Base-by-base conservation (phyloP, 352 stramenopile species). In the Hyaloperonospora brassicae region DNA sequence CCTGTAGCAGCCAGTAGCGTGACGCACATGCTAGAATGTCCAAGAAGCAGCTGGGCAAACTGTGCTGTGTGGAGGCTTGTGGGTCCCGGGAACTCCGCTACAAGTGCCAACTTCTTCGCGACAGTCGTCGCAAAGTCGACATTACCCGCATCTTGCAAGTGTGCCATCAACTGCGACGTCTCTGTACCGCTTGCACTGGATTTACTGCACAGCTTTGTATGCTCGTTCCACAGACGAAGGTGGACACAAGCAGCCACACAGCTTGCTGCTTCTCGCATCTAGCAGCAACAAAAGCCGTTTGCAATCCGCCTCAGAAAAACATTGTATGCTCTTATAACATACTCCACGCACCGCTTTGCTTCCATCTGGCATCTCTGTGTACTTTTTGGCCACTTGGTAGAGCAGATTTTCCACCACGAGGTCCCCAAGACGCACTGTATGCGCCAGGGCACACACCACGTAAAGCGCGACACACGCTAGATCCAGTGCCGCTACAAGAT, bases 361-460 rank as follows among this genome's bases (percentile, higher is more conserved):
- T 43, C 80, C 78, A 30, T 66, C 50, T 9, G 73, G 67, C 8
- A 84, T 72, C 24, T 87, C 78, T 0, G 64, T 56, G 47, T 78
- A 81, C 41, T 85, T 87, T 64, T 91, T 91, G 30, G 78, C 65
- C 11, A 89, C 68, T 64, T 91, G 80, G 35, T 91, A 91, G 11
- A 91, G 64, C 65, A 91, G 63, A 55, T 87, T 91, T 44, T 89
- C 80, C 22, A 85, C 22, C 46, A 89, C 78, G 31, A 87, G 61
- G 22, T 87, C 78, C 23, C 68, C 66, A 11, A 91, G 57, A 13
- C 61, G 64, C 21, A 82, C 63, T 24, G 64, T 49, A 42, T 65
- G 49, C 50, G 86, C 78, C 34, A 73, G 55, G 11, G 60, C 56
- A 54, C 66, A 77, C 22, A 66, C 69, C 22, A 87, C 55, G 11